These are phyloP conservation scores for Dactylonectria macrodidyma DNA, from an alignment of 2,329 filamentous ascomycete species.

Conservation along the genomic window DNA sequence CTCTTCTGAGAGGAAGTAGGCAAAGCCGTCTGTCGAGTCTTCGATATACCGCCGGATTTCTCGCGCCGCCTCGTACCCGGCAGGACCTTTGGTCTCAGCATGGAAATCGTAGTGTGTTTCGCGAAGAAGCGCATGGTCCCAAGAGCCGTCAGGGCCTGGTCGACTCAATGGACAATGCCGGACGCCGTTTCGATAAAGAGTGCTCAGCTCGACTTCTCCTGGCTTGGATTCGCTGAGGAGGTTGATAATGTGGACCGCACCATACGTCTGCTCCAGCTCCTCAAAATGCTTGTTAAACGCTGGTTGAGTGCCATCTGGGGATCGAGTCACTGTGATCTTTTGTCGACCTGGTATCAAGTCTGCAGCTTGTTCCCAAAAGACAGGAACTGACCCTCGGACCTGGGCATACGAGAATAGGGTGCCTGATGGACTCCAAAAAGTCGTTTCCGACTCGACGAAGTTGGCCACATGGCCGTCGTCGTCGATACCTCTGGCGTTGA, in stretches of 20 bases:
- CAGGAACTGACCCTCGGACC: slow-evolving; percentile 90
- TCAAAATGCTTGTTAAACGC: slow-evolving; percentile 97
- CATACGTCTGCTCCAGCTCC: slow-evolving; percentile 87
- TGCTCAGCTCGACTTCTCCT: slow-evolving; percentile 87
- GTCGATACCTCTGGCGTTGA: slow-evolving; percentile 97
- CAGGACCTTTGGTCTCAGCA: slow-evolving; percentile 88
- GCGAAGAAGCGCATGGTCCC: slow-evolving; percentile 81
- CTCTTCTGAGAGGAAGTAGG: slow-evolving; percentile 90
- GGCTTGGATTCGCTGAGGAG: slow-evolving; percentile 91
- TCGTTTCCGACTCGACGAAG: slow-evolving; percentile 97
- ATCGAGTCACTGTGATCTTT: slow-evolving; percentile 92
- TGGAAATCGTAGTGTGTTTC: slow-evolving; percentile 97
- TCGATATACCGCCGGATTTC: slow-evolving; percentile 86
- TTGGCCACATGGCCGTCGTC: slow-evolving; percentile 98
- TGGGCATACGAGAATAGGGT: slow-evolving; percentile 95
- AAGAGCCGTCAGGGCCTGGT: slow-evolving; percentile 66
- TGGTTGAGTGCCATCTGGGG: slow-evolving; percentile 90
- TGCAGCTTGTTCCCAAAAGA: slow-evolving; percentile 97
- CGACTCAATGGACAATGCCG: slow-evolving; percentile 80
- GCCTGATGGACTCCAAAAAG: slow-evolving; percentile 86
- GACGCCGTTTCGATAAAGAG: slow-evolving; percentile 85
- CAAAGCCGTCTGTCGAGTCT: slow-evolving; percentile 86
- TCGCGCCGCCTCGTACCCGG: slow-evolving; percentile 91
- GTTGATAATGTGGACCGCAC: slow-evolving; percentile 93
- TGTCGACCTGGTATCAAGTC: slow-evolving; percentile 93